Evolutionary conservation across 169 alveolate genomes (phyloP).

Genomic region (Babesia caballi): DNA sequence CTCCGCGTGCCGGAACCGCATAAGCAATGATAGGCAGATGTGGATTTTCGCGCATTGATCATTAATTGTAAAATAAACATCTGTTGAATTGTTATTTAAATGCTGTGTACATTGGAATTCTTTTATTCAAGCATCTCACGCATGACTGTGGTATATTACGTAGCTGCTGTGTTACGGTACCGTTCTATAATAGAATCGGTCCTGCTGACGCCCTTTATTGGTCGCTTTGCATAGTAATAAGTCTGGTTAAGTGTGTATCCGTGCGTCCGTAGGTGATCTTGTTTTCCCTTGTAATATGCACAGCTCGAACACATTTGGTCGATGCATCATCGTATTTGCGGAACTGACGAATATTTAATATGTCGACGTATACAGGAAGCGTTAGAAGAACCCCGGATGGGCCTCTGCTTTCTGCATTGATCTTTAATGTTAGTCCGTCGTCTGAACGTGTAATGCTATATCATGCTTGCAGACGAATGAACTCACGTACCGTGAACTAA

Average conservation of each 20-base stretch:
- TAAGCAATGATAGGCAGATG: background rate
- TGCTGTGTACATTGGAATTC: too few species aligned
- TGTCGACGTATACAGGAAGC: background rate
- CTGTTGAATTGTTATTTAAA: too few species aligned
- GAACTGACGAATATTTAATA: too few species aligned
- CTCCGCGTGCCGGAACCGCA: conserved; percentile 5
- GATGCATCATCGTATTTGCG: too few species aligned
- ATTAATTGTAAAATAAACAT: background rate
- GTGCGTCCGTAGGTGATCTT: background rate
- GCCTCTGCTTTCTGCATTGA: conserved; percentile 29
- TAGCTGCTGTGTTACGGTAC: background rate
- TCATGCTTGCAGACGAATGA: conserved; percentile 28
- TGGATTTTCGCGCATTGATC: background rate
- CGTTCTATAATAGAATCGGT: background rate
- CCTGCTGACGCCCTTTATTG: background rate
- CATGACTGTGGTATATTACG: too few species aligned
- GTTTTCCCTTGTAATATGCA: too few species aligned
- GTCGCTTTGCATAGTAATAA: background rate
- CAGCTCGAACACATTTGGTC: too few species aligned
- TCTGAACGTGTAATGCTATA: background rate
- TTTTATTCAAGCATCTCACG: too few species aligned
- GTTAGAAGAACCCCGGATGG: conserved; percentile 27
- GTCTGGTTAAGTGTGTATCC: background rate
- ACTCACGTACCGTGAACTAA: conserved; percentile 27
- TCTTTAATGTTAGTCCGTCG: conserved; percentile 36